Evolutionary conservation across 352 stramenopile genomes (phyloP).

Genomic region (Blastocystis sp.): DNA sequence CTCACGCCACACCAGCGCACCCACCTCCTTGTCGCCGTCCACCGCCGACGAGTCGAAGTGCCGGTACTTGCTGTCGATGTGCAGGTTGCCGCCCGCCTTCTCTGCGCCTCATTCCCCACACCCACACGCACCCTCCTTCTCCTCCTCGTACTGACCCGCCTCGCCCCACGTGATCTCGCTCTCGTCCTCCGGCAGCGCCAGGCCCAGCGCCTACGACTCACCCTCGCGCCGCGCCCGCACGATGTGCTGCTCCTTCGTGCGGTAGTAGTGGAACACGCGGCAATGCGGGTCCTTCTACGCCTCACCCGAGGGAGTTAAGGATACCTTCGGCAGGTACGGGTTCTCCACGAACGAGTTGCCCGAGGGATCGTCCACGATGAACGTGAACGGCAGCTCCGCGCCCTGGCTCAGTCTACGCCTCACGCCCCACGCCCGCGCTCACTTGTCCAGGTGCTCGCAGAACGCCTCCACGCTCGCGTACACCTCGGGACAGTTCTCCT

Average conservation of each 20-base stretch:
- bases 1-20: slow-evolving; percentile 70
- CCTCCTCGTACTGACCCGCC: slow-evolving; percentile 62
- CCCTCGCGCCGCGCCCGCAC: slow-evolving; percentile 77
- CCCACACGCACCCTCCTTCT: not conserved
- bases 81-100: slow-evolving; percentile 59
- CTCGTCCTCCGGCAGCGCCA: slow-evolving; percentile 46
- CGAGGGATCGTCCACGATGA: slow-evolving; percentile 82
- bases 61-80: slow-evolving; percentile 65
- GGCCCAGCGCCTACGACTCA: slow-evolving; percentile 3
- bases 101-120: slow-evolving; percentile 52
- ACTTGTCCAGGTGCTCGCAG: slow-evolving; percentile 77
- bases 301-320: not conserved
- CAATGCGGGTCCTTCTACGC: slow-evolving; percentile 77
- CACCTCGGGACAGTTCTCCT: slow-evolving; percentile 79
- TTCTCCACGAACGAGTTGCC: slow-evolving; percentile 88
- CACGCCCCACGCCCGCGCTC: slow-evolving; percentile 59
- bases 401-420: slow-evolving; percentile 73
- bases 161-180: slow-evolving; percentile 40
- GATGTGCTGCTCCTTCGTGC: slow-evolving; percentile 73
- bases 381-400: slow-evolving; percentile 79
- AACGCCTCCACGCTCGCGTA: slow-evolving; percentile 81
- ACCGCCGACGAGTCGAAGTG: slow-evolving; percentile 61
- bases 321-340: slow-evolving; percentile 76
- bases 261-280: slow-evolving; percentile 78
- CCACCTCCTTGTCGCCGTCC: slow-evolving; percentile 45